Evolutionary conservation across 2,329 filamentous ascomycete species (phyloP), one percentile per base, ranked within the genome.

Genomic region (Sclerotinia spermophila): DNA sequence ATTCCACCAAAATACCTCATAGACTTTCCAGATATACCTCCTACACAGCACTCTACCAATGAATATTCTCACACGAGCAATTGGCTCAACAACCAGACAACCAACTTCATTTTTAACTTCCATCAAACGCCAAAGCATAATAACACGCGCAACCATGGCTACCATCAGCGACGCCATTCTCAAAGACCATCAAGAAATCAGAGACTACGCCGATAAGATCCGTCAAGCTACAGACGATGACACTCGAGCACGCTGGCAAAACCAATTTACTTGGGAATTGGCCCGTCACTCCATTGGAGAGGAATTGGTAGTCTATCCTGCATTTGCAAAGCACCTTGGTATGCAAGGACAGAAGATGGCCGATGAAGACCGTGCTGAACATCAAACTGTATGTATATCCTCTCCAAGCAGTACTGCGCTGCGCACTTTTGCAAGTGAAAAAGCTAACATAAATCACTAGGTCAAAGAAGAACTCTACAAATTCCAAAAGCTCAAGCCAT

Each of bases 221-320:
- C 73, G 82, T 58, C 76, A 77, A 40, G 73, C 80, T 1, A 75
- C 73, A 21, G 79, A 81, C 53, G 73, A 78, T 6, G 81, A 84
- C 40, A 78, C 82, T 10, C 78, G 81, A 73, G 74, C 76, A n/a
- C 79, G 80, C 30, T 84, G 80, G 71, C 80, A 81, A 13, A 86
- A 86, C 59, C 81, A 82, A 58, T 84, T 85, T 66, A 79, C 80
- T 0, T 85, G 83, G 84, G 83, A 85, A 66, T 76, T 86, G 0
- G 82, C 83, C 1, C 80, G 84, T 2, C 84, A 85, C 74, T 83
- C 82, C 0, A 78, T 85, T n/a, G 79, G 79, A 10, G 83, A 86
- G 71, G 83, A 86, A 73, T 75, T 85, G 0, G 79, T 88, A 15
- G 79, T 88, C 0, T 87, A 87, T 72, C 86, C 86, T 0, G 85